A percentile compares a stretch with the other conserved stretches of the same genome.
Evolutionary conservation across 495 filamentous ascomycete genomes (phyloP).

Genomic region (Wilcoxina mikolae): DNA sequence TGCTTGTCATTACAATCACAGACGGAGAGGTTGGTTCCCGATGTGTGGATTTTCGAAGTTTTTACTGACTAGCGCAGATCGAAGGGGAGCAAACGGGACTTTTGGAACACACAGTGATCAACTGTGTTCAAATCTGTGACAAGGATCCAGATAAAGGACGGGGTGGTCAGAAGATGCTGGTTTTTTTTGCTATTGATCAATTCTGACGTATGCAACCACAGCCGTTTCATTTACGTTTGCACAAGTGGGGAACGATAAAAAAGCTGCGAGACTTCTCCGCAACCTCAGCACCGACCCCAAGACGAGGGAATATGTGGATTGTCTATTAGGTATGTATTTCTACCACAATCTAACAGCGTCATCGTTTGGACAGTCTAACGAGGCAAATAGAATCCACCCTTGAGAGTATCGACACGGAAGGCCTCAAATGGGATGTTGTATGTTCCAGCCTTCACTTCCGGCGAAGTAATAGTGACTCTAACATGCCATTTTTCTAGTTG

Average conservation of each 20-base stretch:
- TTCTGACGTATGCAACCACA: neutral
- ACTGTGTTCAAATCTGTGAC: neutral
- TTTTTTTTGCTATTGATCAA: neutral
- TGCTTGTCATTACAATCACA: neutral
- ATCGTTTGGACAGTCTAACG: neutral
- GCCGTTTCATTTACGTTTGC: neutral
- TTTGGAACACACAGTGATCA: neutral
- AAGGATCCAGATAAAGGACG: neutral
- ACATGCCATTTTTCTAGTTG: neutral
- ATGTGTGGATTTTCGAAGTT: neutral
- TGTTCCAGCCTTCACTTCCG: neutral
- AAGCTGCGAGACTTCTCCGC: neutral
- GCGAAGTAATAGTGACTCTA: neutral
- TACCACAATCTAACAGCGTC: neutral
- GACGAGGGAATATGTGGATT: neutral
- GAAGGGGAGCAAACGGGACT: neutral
- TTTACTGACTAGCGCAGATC: neutral
- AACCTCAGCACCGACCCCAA: neutral
- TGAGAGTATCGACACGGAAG: neutral
- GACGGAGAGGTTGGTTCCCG: neutral
- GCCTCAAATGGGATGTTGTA: neutral
- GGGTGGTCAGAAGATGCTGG: neutral
- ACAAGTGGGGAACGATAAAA: neutral
- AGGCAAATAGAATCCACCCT: neutral
- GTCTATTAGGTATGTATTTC: neutral